Percentiles rank a stretch among this genome's conserved stretches.
These are phyloP conservation scores for Trichoderma lentiforme DNA, from an alignment of 2,329 filamentous ascomycete species.

Conservation along the genomic window DNA sequence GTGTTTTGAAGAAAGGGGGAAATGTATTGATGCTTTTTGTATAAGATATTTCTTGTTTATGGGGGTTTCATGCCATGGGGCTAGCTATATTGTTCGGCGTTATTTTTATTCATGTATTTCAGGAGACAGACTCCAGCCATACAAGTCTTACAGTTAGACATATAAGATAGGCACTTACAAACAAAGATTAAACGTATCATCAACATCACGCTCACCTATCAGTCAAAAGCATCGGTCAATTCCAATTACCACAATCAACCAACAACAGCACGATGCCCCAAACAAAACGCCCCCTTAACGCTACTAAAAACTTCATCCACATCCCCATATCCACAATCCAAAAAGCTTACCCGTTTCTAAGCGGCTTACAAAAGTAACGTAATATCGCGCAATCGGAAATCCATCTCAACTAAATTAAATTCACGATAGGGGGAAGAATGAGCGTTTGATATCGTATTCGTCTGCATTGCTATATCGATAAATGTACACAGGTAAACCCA, in stretches of 20 bases:
- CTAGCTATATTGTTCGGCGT: not conserved
- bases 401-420: not conserved
- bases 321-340: not conserved
- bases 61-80: not conserved
- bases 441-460: not conserved
- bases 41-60: not conserved
- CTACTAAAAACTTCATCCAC: not conserved
- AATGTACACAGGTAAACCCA: constrained; percentile 1
- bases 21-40: not conserved
- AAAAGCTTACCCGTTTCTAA: not conserved
- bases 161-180: not conserved
- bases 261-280: not conserved
- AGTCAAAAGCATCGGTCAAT: not conserved
- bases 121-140: not conserved
- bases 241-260: not conserved
- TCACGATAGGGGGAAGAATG: not conserved
- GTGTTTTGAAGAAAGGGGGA: not conserved
- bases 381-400: not conserved
- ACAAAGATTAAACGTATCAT: not conserved
- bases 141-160: not conserved
- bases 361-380: not conserved
- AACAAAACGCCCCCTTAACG: not conserved
- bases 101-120: not conserved
- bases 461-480: not conserved
- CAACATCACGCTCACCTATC: not conserved